Evolutionary conservation across 2,329 filamentous ascomycete genomes (phyloP).

Genomic region (Calonectria crousiana): DNA sequence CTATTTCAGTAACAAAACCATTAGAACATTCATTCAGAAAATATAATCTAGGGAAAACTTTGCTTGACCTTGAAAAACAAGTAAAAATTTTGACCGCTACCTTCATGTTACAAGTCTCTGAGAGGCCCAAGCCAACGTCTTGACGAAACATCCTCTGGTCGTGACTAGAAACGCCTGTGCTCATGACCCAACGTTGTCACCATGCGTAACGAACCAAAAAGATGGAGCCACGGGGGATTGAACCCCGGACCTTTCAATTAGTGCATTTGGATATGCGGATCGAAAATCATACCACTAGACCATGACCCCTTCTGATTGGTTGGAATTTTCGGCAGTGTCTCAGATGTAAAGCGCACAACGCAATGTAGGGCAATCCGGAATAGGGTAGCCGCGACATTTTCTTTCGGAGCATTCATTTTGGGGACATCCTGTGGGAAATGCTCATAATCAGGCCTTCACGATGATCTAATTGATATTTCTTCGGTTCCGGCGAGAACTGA

Average conservation of each 20-base stretch:
- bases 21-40: too few relatives aligned
- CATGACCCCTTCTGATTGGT: constrained; percentile 9
- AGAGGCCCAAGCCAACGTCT: too few relatives aligned
- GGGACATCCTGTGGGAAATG: background rate
- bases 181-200: background rate
- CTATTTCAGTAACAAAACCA: too few relatives aligned
- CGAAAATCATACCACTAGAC: constrained; percentile 13
- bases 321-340: background rate
- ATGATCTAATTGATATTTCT: too few relatives aligned
- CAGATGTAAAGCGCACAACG: background rate
- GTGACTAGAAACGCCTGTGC: too few relatives aligned
- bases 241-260: constrained; percentile 9
- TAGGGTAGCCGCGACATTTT: background rate
- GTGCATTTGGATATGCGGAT: constrained; percentile 1
- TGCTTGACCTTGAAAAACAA: too few relatives aligned
- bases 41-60: too few relatives aligned
- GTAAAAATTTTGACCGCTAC: too few relatives aligned
- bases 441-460: background rate
- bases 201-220: background rate
- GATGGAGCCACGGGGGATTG: constrained; percentile 7
- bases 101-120: too few relatives aligned
- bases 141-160: too few relatives aligned
- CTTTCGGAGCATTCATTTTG: background rate
- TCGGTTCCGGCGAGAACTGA: too few relatives aligned
- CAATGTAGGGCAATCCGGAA: background rate